Evolutionary conservation across 108 stramenopile species (phyloP), one percentile per base, ranked within the genome.

Genomic region (Stephanodiscus minutulus): DNA sequence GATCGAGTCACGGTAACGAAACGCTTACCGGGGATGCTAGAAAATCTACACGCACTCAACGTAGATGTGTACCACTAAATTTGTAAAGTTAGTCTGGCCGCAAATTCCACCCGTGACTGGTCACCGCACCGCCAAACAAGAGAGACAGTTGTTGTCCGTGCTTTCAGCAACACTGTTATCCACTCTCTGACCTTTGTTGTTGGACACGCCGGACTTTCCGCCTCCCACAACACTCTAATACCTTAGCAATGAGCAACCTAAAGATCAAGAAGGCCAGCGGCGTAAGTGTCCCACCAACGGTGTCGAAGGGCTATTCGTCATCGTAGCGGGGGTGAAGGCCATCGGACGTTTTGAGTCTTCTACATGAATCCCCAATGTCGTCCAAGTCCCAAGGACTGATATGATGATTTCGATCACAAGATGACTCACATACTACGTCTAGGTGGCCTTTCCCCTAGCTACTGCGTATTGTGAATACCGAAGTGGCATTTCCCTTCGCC

Each of bases 191-290:
- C 20, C 33, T 36, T 15, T n/a, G 15, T 58, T 58, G 29, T 58
- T 37, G 57, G 29, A 33, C 29, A 58, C 57, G 57, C 57, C 33
- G 57, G 57, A 58, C 57, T 58, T 58, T 58, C 57, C 57, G 57
- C 57, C 57, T 37, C 57, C 33, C 33, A 18, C 57, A 28, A 28
- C 27, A 3, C 33, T 29, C 7, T 25, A 6, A 25, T 5, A 56
- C 13, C 5, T 12, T 9, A 3, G 62, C 21, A 73, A 80, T 80
- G 74, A 80, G 74, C 57, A 80, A 76, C 68, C 74, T 75, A 72
- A 80, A 80, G 74, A 80, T 80, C 61, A 80, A 66, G 64, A 80
- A 80, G 64, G 67, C 74, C 24, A 69, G 53, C 22, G 79, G 79
- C 46, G 79, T 80, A 65, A 80, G 79, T 80, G 11, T 11, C 39